A percentile compares a stretch with the other conserved stretches of the same genome.
These are phyloP conservation scores for Omphalea diandra DNA, from an alignment of 441 rosid genomes.

Conservation along the genomic window DNA sequence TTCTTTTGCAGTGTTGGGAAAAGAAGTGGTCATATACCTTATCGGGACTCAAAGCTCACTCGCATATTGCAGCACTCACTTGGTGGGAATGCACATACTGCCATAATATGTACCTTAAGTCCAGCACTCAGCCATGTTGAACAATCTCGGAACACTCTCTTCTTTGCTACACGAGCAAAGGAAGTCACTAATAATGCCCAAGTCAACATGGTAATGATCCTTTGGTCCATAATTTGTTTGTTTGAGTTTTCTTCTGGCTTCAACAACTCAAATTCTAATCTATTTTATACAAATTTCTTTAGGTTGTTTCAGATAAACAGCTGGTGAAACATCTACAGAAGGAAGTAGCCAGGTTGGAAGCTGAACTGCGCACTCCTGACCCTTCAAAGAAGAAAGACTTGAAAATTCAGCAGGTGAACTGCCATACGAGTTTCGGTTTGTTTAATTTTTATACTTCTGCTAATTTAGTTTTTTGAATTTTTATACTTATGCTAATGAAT, in stretches of 20 bases:
- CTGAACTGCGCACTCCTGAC: slow-evolving; percentile 92
- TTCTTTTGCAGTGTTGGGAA: slow-evolving; percentile 69
- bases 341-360: slow-evolving; percentile 97
- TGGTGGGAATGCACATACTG: slow-evolving; percentile 99
- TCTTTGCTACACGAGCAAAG: slow-evolving; percentile 95
- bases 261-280: slow-evolving; percentile 10
- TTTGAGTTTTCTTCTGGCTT: slow-evolving; percentile 14
- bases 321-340: slow-evolving; percentile 96
- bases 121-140: slow-evolving; percentile 89
- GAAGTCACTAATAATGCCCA: slow-evolving; percentile 99
- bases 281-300: slow-evolving; percentile 7
- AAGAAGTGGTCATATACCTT: slow-evolving; percentile 92
- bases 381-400: slow-evolving; percentile 78
- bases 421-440: slow-evolving; percentile 1
- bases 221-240: slow-evolving; percentile 7
- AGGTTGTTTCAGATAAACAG: slow-evolving; percentile 98
- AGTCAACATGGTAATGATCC: slow-evolving; percentile 82
- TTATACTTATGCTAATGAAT: slow-evolving; percentile 5
- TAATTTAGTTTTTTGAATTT: slow-evolving; percentile 14
- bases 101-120: slow-evolving; percentile 94
- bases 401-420: slow-evolving; percentile 74
- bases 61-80: slow-evolving; percentile 96
- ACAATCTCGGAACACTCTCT: slow-evolving; percentile 94
- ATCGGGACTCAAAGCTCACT: slow-evolving; percentile 96
- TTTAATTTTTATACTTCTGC: neutral